A percentile compares a stretch with the other conserved stretches of the same genome.
Conservation (phyloP, 208 protist species). For the Acanthamoeba castellanii region DNA sequence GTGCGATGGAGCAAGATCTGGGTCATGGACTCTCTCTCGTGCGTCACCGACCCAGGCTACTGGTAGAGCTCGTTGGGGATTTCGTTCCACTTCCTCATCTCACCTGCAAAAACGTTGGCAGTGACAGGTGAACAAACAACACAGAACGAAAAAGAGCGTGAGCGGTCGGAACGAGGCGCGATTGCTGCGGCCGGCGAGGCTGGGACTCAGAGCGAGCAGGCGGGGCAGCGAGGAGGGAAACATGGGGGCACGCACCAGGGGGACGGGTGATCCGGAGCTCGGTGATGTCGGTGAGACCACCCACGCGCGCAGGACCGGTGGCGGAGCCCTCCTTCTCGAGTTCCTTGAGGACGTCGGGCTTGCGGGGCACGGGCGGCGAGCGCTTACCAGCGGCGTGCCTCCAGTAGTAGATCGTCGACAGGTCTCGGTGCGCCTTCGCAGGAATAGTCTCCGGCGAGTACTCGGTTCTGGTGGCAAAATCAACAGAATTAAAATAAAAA, state of each 20-base stretch:
- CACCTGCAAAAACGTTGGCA: too few relatives aligned
- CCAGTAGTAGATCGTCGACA: slow-evolving; percentile 4
- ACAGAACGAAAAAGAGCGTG: too few relatives aligned
- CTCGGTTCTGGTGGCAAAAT: not conserved
- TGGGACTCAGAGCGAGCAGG: too few relatives aligned
- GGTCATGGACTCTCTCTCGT: too few relatives aligned
- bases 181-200: too few relatives aligned
- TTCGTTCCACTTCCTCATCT: too few relatives aligned
- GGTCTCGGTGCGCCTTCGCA: not conserved
- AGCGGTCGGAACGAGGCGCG: too few relatives aligned
- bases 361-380: not conserved
- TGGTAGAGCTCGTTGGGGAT: too few relatives aligned
- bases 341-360: slow-evolving; percentile 22
- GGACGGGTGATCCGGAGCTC: not conserved
- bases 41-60: too few relatives aligned
- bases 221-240: not conserved
- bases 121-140: too few relatives aligned
- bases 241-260: not conserved
- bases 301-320: not conserved
- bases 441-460: not conserved
- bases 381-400: slow-evolving; percentile 12
- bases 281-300: not conserved
- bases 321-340: slow-evolving; percentile 10
- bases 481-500: not conserved
- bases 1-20: too few relatives aligned